Percentiles rank a stretch among this genome's conserved stretches.
phyloP scores from a whole-genome alignment of 495 filamentous ascomycete species.

The Barbatosphaeria neglecta region DNA sequence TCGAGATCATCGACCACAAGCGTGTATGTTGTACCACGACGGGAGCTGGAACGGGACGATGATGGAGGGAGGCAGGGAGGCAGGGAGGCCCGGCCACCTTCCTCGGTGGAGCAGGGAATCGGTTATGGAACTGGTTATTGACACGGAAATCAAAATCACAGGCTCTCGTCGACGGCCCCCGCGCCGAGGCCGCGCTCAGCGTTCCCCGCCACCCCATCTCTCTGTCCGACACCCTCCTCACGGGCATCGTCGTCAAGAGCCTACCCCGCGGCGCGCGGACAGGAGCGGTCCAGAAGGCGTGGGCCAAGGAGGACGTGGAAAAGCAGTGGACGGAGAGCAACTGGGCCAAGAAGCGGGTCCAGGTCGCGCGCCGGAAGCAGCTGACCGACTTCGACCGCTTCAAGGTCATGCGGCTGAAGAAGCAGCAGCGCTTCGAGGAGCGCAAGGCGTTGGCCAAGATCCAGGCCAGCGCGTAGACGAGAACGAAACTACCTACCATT shows the following conservation, averaged over 20 bases:
- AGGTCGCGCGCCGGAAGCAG: conserved; percentile 71
- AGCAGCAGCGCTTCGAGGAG: conserved; percentile 95
- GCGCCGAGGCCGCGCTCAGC: conserved; percentile 56
- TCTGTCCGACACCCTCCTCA: conserved; percentile 74
- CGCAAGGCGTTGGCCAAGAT: conserved; percentile 83
- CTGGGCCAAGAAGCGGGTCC: conserved; percentile 81
- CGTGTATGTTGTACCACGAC: conserved; percentile 84
- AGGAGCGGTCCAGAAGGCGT: conserved; percentile 67
- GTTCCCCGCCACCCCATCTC: conserved; percentile 75
- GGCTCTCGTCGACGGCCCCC: conserved; percentile 92
- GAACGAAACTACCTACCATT: too few species aligned
- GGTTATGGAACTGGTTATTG: conserved; percentile 2
- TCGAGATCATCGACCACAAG: conserved; percentile 99
- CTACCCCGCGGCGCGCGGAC: conserved; percentile 79
- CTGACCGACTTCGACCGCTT: conserved; percentile 98
- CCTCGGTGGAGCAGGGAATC: conserved; percentile 1
- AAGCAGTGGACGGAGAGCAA: conserved; percentile 76
- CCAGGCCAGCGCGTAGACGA: conserved; percentile 35
- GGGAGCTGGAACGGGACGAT: neutral
- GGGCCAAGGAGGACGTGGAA: conserved; percentile 81
- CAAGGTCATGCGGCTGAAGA: conserved; percentile 96
- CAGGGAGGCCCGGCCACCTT: too few species aligned
- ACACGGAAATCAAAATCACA: conserved; percentile 26
- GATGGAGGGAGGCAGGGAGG: too few species aligned
- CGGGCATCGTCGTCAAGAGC: conserved; percentile 77